A percentile compares a stretch with the other conserved stretches of the same genome.
These are phyloP conservation scores for Diplotaxis tenuifolia DNA, from an alignment of 345 rosid species.

Conservation along the genomic window DNA sequence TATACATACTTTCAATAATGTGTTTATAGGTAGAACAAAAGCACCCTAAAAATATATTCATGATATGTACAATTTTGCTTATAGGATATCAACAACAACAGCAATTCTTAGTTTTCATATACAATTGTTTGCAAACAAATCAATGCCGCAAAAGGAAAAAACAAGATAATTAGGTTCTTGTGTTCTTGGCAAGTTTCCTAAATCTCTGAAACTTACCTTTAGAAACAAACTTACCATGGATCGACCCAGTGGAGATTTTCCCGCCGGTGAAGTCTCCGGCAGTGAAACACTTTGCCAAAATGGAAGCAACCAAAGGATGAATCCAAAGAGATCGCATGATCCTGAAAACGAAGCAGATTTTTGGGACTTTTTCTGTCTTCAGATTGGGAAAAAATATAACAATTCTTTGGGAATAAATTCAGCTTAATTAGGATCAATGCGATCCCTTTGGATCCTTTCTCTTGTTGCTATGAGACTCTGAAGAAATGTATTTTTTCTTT, in stretches of 20 bases:
- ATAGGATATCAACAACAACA: background rate
- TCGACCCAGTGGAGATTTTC: constrained; percentile 13
- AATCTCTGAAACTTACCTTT: constrained; percentile 34
- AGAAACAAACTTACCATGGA: background rate
- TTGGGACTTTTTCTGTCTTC: background rate
- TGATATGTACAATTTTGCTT: background rate
- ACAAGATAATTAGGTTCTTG: background rate
- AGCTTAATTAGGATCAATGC: constrained; percentile 83
- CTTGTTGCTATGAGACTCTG: constrained; percentile 41
- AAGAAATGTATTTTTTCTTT: constrained; percentile 10
- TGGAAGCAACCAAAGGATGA: constrained; percentile 68
- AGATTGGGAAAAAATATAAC: background rate
- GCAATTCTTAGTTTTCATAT: background rate
- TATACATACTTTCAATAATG: background rate
- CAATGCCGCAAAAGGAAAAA: background rate
- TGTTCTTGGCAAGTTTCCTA: constrained; percentile 8
- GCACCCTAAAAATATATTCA: background rate
- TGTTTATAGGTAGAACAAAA: background rate
- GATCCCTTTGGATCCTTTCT: constrained; percentile 99
- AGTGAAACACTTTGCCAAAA: background rate
- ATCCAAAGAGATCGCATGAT: constrained; percentile 96
- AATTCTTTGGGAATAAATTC: constrained; percentile 12
- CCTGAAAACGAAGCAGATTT: constrained; percentile 39
- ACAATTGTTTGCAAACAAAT: constrained; percentile 2
- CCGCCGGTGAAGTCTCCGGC: constrained; percentile 9